phyloP scores from a whole-genome alignment of 345 rosid species.

The Corymbia maculata region DNA sequence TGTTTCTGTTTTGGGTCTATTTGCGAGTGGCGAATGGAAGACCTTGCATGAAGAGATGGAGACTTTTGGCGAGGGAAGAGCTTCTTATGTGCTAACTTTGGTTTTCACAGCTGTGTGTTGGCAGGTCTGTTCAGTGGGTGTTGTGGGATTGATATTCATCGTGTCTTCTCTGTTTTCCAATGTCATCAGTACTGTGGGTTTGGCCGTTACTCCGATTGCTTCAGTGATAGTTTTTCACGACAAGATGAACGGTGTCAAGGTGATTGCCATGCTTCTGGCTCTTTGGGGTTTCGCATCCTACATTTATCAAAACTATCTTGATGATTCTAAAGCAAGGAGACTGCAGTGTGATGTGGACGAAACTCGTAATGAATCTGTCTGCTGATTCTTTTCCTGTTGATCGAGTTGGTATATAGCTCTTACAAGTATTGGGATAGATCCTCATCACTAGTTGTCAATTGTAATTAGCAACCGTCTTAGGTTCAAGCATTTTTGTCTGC shows the following conservation, averaged over 20 bases:
- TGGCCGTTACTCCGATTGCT: slow-evolving; percentile 53
- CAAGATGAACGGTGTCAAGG: slow-evolving; percentile 54
- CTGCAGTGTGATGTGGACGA: neutral
- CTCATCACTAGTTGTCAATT: neutral
- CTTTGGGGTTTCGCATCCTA: slow-evolving; percentile 52
- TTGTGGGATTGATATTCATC: slow-evolving; percentile 56
- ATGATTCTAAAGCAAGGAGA: slow-evolving; percentile 35
- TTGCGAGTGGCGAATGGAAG: slow-evolving; percentile 69
- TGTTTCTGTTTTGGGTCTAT: slow-evolving; percentile 28
- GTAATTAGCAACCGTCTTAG: neutral
- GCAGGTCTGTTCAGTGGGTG: slow-evolving; percentile 67
- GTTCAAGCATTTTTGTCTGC: neutral
- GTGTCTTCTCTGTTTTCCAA: slow-evolving; percentile 73
- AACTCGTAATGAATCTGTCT: slow-evolving; percentile 1
- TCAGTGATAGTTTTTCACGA: slow-evolving; percentile 49
- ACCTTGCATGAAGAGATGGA: slow-evolving; percentile 45
- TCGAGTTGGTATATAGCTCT: neutral
- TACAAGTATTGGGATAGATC: neutral
- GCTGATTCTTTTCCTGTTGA: neutral
- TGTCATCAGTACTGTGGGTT: slow-evolving; percentile 49
- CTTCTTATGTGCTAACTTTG: slow-evolving; percentile 44
- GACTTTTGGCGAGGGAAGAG: slow-evolving; percentile 25
- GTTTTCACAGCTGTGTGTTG: slow-evolving; percentile 49
- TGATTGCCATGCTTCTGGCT: slow-evolving; percentile 56
- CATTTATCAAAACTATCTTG: slow-evolving; percentile 50